These are phyloP conservation scores for Gyrodon lividus DNA, from an alignment of 768 basidiomycete species.

Conservation along the genomic window DNA sequence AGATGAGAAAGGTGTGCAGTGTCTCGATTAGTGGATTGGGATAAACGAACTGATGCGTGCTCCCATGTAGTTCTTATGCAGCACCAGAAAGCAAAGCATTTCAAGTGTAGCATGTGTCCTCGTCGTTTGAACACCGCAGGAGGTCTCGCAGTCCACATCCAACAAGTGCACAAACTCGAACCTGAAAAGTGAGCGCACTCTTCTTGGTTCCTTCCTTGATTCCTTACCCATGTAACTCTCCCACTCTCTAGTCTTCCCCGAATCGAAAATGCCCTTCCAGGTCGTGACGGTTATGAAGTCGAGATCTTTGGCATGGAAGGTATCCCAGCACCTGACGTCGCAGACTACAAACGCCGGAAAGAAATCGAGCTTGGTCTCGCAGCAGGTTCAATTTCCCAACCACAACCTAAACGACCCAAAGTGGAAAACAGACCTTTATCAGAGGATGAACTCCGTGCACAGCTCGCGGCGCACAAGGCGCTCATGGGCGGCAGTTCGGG, in stretches of 20 bases:
- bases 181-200: conserved; percentile 58
- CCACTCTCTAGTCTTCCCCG: conserved; percentile 60
- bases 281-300: conserved; percentile 95
- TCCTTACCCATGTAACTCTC: conserved; percentile 9
- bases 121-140: conserved; percentile 95
- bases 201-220: neutral
- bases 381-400: conserved; percentile 78
- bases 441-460: conserved; percentile 81
- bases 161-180: conserved; percentile 99
- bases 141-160: conserved; percentile 95
- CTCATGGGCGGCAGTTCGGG: conserved; percentile 71
- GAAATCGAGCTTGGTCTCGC: conserved; percentile 89
- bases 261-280: conserved; percentile 94
- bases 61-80: conserved; percentile 81
- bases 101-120: conserved; percentile 96
- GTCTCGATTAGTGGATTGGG: neutral
- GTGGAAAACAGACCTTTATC: conserved; percentile 73
- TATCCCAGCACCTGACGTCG: conserved; percentile 89
- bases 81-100: conserved; percentile 99
- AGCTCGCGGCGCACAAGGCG: conserved; percentile 86
- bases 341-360: conserved; percentile 94
- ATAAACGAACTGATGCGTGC: neutral
- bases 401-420: conserved; percentile 78
- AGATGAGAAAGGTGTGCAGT: conserved; percentile 88
- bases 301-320: conserved; percentile 99